Conservation (phyloP, 2,329 filamentous ascomycete species). For the Plectosphaerella plurivora region DNA sequence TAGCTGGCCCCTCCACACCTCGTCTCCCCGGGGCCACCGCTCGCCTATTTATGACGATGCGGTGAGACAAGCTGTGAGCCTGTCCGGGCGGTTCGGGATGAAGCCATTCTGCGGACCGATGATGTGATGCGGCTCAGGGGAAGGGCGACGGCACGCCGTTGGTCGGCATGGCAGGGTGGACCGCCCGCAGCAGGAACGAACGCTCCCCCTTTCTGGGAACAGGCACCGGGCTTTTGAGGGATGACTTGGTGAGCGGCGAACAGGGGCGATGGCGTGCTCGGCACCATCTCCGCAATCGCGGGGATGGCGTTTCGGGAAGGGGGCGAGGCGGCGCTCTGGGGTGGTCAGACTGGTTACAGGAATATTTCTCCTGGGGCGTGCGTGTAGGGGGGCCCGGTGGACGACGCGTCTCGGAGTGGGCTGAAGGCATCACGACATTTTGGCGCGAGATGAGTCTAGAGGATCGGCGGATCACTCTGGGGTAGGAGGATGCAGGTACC, state of each 20-base stretch:
- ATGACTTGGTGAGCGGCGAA: too few relatives aligned
- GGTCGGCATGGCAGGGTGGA: background rate
- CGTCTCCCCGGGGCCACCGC: background rate
- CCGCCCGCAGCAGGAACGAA: too few relatives aligned
- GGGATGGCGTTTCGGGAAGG: conserved; percentile 1
- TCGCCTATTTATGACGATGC: background rate
- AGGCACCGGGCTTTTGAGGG: too few relatives aligned
- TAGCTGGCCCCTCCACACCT: too few relatives aligned
- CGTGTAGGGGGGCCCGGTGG: background rate
- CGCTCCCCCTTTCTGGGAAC: too few relatives aligned
- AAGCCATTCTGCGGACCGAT: conserved; percentile 1
- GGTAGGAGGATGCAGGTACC: background rate
- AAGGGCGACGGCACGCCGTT: background rate
- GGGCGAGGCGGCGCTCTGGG: background rate
- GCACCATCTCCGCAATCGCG: conserved; percentile 2
- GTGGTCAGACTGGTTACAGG: background rate
- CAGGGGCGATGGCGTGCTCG: conserved; percentile 2
- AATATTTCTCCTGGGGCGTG: background rate
- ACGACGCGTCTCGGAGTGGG: background rate
- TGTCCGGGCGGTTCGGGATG: conserved; percentile 1
- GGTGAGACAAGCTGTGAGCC: background rate
- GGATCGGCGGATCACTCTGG: background rate
- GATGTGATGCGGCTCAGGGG: conserved; percentile 1
- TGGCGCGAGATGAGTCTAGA: conserved; percentile 2
- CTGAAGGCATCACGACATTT: conserved; percentile 3